A percentile compares a stretch with the other conserved stretches of the same genome.
phyloP scores from a whole-genome alignment of 2,329 filamentous ascomycete genomes.

The Fulvia fulva region DNA sequence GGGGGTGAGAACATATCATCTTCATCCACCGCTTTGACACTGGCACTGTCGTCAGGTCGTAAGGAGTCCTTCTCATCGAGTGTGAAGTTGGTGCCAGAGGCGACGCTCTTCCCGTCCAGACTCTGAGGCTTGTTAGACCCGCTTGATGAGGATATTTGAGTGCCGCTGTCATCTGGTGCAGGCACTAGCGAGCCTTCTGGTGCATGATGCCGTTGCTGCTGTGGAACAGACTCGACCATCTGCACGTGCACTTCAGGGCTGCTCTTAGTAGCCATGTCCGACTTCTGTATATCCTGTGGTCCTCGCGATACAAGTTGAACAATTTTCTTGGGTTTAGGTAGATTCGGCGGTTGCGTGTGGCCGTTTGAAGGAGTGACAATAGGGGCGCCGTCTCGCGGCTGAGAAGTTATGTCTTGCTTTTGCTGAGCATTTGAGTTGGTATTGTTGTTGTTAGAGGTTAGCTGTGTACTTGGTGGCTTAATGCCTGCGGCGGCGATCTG shows the following conservation, averaged over 20 bases:
- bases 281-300: conserved; percentile 10
- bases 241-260: conserved; percentile 24
- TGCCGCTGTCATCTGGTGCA: conserved; percentile 40
- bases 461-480: conserved; percentile 26
- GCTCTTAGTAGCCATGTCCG: conserved; percentile 7
- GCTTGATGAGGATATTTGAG: conserved; percentile 51
- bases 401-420: conserved; percentile 20
- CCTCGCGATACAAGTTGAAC: conserved; percentile 18
- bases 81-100: conserved; percentile 91
- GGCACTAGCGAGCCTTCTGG: conserved; percentile 24
- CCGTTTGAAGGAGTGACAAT: conserved; percentile 17
- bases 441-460: conserved; percentile 12
- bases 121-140: conserved; percentile 79
- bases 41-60: conserved; percentile 91
- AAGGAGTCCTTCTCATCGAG: conserved; percentile 95
- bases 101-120: conserved; percentile 89
- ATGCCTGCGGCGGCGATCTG: conserved; percentile 33
- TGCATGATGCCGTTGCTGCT: conserved; percentile 11
- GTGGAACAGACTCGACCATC: conserved; percentile 21
- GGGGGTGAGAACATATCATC: conserved; percentile 78
- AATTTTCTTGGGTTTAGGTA: conserved; percentile 22
- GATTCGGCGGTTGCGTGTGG: conserved; percentile 5
- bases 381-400: conserved; percentile 19
- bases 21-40: conserved; percentile 84
- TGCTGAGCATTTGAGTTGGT: conserved; percentile 8